These are phyloP conservation scores for Nyctanthes arbortristis DNA, from an alignment of 257 asterid species.

Conservation along the genomic window DNA sequence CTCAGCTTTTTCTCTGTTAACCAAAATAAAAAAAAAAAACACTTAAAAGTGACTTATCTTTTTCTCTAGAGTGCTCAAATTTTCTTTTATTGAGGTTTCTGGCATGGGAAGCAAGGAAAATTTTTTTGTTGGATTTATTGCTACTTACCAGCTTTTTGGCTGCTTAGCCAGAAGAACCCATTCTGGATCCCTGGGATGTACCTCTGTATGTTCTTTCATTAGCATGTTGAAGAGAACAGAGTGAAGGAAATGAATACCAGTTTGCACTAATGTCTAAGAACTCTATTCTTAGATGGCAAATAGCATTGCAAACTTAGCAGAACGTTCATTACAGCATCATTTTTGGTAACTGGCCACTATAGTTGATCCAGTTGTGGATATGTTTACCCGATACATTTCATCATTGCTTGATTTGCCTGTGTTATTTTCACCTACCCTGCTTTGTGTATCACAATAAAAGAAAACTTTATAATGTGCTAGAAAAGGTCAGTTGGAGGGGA, in stretches of 20 bases:
- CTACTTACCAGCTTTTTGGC: neutral
- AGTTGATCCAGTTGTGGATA: neutral
- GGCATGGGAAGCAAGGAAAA: neutral
- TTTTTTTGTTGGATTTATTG: neutral
- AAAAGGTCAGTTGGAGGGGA: no score
- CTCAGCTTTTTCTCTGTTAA: conserved; percentile 2
- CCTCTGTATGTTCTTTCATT: neutral
- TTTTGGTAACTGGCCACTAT: neutral
- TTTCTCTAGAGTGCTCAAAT: neutral
- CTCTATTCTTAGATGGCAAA: no score
- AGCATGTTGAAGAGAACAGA: neutral
- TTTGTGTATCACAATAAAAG: neutral
- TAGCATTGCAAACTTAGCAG: neutral
- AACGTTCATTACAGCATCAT: neutral
- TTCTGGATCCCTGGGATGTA: neutral
- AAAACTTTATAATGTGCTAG: no score
- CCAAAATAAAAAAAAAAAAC: no score
- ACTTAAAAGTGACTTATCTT: neutral
- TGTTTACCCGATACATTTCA: neutral
- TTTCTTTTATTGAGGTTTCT: neutral
- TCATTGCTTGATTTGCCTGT: conserved; percentile 2
- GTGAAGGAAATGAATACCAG: neutral
- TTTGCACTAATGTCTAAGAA: no score
- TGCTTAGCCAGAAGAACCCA: neutral
- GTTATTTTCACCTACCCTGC: neutral